Percentiles rank a stretch among this genome's conserved stretches.
These are phyloP conservation scores for Claviceps humidiphila DNA, from an alignment of 2,329 filamentous ascomycete species.

Conservation along the genomic window DNA sequence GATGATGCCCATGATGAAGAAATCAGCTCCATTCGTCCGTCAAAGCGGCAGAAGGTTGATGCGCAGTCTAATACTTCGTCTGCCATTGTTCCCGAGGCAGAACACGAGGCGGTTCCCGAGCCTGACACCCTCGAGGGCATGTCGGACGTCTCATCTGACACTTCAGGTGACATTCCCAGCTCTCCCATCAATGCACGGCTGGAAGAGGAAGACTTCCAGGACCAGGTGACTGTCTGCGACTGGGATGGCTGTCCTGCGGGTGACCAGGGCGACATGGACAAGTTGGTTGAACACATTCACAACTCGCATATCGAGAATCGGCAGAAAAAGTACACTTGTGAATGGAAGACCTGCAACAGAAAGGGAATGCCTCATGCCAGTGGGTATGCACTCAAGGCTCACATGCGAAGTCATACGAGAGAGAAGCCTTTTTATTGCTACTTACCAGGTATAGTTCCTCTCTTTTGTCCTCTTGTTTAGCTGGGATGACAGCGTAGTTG, in stretches of 20 bases:
- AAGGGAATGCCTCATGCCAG: conserved; percentile 90
- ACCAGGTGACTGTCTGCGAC: conserved; percentile 64
- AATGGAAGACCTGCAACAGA: conserved; percentile 80
- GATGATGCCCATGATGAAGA: conserved; percentile 31
- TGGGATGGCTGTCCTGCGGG: conserved; percentile 65
- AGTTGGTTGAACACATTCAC: conserved; percentile 71
- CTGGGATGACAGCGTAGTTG: background rate
- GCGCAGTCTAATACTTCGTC: conserved; percentile 32
- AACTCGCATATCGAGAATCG: conserved; percentile 86
- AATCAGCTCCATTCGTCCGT: conserved; percentile 26
- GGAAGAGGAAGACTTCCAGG: conserved; percentile 62
- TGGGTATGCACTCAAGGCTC: conserved; percentile 88
- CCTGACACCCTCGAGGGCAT: conserved; percentile 42
- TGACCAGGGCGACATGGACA: conserved; percentile 69
- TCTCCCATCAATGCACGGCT: conserved; percentile 53
- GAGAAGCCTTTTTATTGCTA: conserved; percentile 98
- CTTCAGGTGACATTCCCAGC: conserved; percentile 69
- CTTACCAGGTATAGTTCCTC: conserved; percentile 57
- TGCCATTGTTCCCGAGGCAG: conserved; percentile 26
- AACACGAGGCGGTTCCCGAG: conserved; percentile 32
- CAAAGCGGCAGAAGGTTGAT: conserved; percentile 34
- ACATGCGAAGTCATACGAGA: conserved; percentile 94
- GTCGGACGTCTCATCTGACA: conserved; percentile 78
- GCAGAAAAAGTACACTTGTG: conserved; percentile 96
- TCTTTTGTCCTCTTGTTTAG: background rate